Percentiles rank a stretch among this genome's conserved stretches.
phyloP scores from a whole-genome alignment of 352 stramenopile species.

The Pythium oligandrum region DNA sequence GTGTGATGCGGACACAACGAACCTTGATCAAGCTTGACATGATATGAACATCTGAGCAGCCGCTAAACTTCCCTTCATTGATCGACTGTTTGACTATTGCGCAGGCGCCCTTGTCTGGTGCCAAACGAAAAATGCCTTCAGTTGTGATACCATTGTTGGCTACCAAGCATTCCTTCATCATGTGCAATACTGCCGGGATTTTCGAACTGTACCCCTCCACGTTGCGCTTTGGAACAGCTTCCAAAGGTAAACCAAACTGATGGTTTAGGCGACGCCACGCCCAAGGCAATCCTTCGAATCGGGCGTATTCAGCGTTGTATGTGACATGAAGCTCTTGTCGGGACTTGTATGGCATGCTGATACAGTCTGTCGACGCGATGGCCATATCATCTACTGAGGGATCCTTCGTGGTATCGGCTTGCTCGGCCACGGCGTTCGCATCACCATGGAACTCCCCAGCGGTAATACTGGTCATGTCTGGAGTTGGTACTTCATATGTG shows the following conservation, averaged over 20 bases:
- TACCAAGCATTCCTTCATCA: conserved; percentile 64
- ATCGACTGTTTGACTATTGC: conserved; percentile 52
- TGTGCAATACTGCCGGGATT: conserved; percentile 69
- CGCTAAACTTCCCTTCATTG: conserved; percentile 56
- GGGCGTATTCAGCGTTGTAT: conserved; percentile 57
- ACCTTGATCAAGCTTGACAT: conserved; percentile 82
- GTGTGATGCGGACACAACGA: not conserved
- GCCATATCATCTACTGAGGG: not conserved
- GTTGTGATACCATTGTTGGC: conserved; percentile 31
- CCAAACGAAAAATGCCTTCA: conserved; percentile 78
- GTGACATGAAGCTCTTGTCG: conserved; percentile 68
- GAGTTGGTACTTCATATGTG: too few relatives aligned
- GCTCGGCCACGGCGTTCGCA: too few relatives aligned
- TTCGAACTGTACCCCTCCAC: conserved; percentile 57
- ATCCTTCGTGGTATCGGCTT: too few relatives aligned
- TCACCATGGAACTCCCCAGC: too few relatives aligned
- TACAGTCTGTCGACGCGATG: conserved; percentile 21
- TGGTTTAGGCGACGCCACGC: conserved; percentile 64
- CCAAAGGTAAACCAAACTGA: conserved; percentile 69
- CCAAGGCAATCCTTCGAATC: conserved; percentile 70
- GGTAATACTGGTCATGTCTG: too few relatives aligned
- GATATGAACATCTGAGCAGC: conserved; percentile 69
- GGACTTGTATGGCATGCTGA: conserved; percentile 66
- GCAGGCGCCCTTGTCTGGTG: conserved; percentile 62
- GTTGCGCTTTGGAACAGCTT: conserved; percentile 49